Evolutionary conservation across 2,329 filamentous ascomycete species (phyloP).

Genomic region (Lachnellula arida): DNA sequence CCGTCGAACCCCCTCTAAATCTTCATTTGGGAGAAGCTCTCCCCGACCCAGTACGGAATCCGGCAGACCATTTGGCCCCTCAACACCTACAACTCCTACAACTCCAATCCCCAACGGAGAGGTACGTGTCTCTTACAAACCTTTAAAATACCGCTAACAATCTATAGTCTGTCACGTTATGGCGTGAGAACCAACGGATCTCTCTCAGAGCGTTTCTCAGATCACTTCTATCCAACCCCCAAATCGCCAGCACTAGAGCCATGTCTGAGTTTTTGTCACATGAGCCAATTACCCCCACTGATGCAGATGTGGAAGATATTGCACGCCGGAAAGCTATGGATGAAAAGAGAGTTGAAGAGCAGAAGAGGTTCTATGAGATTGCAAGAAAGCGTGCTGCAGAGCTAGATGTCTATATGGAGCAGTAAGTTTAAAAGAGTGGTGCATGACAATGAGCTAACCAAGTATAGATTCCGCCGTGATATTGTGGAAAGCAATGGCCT

Average conservation of each 20-base stretch:
- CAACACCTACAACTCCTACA: background rate
- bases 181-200: conserved; percentile 84
- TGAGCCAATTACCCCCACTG: conserved; percentile 67
- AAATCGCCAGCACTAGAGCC: conserved; percentile 76
- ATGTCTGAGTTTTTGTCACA: conserved; percentile 78
- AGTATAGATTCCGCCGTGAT: conserved; percentile 57
- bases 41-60: conserved; percentile 44
- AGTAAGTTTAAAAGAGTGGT: conserved; percentile 48
- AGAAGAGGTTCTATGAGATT: conserved; percentile 92
- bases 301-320: conserved; percentile 82
- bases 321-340: conserved; percentile 75
- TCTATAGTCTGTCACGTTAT: conserved; percentile 55
- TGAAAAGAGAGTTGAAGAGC: conserved; percentile 83
- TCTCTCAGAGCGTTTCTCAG: conserved; percentile 89
- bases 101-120: conserved; percentile 8
- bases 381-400: conserved; percentile 85
- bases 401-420: conserved; percentile 95
- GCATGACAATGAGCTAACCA: conserved; percentile 10
- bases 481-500: conserved; percentile 74
- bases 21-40: conserved; percentile 35
- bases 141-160: conserved; percentile 1
- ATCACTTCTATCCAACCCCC: conserved; percentile 76
- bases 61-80: background rate
- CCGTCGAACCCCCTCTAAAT: conserved; percentile 35
- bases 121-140: conserved; percentile 6